Percentiles rank a stretch among this genome's conserved stretches.
Evolutionary conservation across 2,329 filamentous ascomycete genomes (phyloP).

Genomic region (Fusarium newnesense): DNA sequence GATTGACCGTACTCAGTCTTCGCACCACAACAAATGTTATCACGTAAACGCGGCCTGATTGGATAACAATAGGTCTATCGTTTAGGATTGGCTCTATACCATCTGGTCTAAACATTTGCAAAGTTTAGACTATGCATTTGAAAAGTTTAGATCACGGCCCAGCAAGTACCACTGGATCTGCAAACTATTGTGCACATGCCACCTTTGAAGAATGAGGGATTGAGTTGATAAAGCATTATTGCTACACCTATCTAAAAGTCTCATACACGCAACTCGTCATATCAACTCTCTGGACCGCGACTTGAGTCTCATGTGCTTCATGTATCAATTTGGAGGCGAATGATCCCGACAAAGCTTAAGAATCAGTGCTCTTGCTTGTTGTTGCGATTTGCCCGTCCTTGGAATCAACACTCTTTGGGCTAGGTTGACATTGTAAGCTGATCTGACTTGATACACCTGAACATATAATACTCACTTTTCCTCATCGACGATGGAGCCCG

Average conservation of each 20-base stretch:
- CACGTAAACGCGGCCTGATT: too few species aligned
- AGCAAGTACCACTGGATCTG: too few species aligned
- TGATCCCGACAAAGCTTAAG: neutral
- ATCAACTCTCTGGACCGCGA: neutral
- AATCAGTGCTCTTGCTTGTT: neutral
- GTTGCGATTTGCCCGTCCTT: neutral
- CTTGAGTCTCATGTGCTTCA: neutral
- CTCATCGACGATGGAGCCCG: constrained; percentile 1
- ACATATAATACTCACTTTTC: neutral
- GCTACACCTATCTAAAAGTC: neutral
- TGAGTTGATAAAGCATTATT: too few species aligned
- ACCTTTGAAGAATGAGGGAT: too few species aligned
- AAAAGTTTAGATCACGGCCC: too few species aligned
- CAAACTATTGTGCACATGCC: too few species aligned
- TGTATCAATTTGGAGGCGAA: neutral
- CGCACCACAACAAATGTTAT: too few species aligned
- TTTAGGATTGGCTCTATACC: too few species aligned
- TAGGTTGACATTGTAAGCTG: neutral
- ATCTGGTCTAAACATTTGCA: too few species aligned
- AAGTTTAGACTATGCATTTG: too few species aligned
- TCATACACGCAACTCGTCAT: neutral
- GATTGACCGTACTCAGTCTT: too few species aligned
- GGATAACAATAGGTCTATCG: too few species aligned
- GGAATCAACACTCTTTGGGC: neutral
- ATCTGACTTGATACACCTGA: neutral